phyloP scores from a whole-genome alignment of 1,139 yeast species.

The Sugiyamaella pinicola region DNA sequence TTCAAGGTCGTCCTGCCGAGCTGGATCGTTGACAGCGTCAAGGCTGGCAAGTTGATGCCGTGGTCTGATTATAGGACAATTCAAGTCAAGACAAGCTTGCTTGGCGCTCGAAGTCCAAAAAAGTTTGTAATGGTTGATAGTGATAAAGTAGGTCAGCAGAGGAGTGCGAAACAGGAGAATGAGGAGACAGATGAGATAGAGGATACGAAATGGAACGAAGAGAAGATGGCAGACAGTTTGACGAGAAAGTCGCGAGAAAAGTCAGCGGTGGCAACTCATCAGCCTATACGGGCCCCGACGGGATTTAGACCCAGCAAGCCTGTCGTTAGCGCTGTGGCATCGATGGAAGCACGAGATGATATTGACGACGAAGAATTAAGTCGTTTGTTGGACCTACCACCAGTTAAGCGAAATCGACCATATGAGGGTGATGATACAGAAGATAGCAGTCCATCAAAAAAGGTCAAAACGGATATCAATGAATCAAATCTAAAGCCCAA shows the following conservation, averaged over 20 bases:
- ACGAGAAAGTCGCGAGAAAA: background rate
- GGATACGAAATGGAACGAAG: background rate
- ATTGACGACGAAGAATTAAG: constrained; percentile 3
- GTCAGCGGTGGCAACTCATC: background rate
- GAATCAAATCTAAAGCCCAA: no score
- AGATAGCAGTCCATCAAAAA: background rate
- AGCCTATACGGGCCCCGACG: background rate
- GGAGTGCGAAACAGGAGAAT: no score
- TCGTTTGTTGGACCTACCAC: background rate
- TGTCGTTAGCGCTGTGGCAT: constrained; percentile 31
- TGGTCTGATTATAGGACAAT: constrained; percentile 72
- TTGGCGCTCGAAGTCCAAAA: constrained; percentile 6
- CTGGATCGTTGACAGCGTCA: constrained; percentile 76
- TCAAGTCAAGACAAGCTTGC: constrained; percentile 10
- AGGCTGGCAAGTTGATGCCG: constrained; percentile 50
- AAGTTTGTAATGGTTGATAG: constrained; percentile 19
- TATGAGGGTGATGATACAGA: constrained; percentile 1
- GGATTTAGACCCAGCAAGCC: background rate
- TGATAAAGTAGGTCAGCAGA: no score
- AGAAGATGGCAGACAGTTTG: background rate
- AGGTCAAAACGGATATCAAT: no score
- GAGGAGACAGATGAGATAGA: background rate
- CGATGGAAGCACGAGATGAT: constrained; percentile 4
- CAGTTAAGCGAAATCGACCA: background rate
- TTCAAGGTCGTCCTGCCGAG: constrained; percentile 77